A percentile compares a stretch with the other conserved stretches of the same genome.
These are phyloP conservation scores for Acrodontium crateriforme DNA, from an alignment of 2,329 filamentous ascomycete species.

Conservation along the genomic window DNA sequence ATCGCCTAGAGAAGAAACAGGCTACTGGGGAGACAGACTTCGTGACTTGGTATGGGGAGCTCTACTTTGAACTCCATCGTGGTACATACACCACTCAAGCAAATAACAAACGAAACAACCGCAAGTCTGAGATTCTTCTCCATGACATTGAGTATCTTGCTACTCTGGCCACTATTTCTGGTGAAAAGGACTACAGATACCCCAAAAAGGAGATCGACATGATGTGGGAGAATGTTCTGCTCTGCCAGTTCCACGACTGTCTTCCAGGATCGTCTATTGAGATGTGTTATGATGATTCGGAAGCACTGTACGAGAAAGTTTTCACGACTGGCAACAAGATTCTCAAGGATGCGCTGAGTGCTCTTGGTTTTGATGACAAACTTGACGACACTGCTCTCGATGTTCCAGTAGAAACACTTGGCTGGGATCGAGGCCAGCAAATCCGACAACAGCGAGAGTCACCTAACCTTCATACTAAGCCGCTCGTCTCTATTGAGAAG, in stretches of 20 bases:
- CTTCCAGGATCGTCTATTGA: constrained; percentile 89
- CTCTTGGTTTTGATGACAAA: constrained; percentile 48
- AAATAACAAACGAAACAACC: constrained; percentile 93
- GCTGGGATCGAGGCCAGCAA: constrained; percentile 52
- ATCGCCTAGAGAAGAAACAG: constrained; percentile 65
- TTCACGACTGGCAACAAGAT: constrained; percentile 64
- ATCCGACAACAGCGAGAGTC: background rate
- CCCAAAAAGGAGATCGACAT: constrained; percentile 86
- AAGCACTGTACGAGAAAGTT: constrained; percentile 71
- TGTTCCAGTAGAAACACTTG: constrained; percentile 68
- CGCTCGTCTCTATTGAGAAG: constrained; percentile 4
- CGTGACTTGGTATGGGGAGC: constrained; percentile 92
- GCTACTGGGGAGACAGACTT: constrained; percentile 49
- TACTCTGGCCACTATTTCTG: constrained; percentile 66
- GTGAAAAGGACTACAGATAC: constrained; percentile 58
- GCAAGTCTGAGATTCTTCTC: constrained; percentile 70
- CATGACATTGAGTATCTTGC: constrained; percentile 80
- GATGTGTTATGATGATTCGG: constrained; percentile 96
- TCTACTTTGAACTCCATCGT: constrained; percentile 95
- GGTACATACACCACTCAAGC: constrained; percentile 92
- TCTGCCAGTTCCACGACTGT: constrained; percentile 97
- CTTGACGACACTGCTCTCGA: constrained; percentile 31
- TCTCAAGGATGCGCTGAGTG: constrained; percentile 53
- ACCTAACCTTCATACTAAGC: background rate
- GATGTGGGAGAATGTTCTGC: constrained; percentile 85